Evolutionary conservation across 2,329 filamentous ascomycete species (phyloP).

Genomic region (Xylaria sp.): DNA sequence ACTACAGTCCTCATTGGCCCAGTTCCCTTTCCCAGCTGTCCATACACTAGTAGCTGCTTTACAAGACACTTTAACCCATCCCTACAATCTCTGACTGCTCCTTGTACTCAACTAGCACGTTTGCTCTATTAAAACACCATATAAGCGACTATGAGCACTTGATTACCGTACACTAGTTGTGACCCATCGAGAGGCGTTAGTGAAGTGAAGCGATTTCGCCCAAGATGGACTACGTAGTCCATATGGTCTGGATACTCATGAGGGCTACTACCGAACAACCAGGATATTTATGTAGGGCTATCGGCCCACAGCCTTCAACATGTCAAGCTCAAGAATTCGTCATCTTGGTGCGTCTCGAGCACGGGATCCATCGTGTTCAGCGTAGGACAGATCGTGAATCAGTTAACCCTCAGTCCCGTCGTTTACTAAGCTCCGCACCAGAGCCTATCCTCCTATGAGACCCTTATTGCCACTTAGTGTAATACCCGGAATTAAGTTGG

Average conservation of each 20-base stretch:
- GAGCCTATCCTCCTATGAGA: background rate
- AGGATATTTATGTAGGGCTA: background rate
- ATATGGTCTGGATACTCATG: background rate
- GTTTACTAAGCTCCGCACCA: conserved; percentile 2
- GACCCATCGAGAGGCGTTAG: background rate
- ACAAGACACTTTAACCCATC: background rate
- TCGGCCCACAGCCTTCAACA: background rate
- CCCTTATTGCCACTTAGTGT: conserved; percentile 4
- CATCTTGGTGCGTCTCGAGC: background rate
- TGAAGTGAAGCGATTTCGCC: background rate
- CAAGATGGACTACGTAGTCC: background rate
- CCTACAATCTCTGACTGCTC: background rate
- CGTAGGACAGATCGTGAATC: background rate
- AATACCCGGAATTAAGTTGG: conserved; percentile 16
- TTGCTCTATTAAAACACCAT: too few relatives aligned
- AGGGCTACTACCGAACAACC: conserved; percentile 5
- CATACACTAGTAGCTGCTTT: background rate
- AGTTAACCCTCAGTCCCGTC: background rate
- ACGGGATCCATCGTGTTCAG: background rate
- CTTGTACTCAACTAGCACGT: too few relatives aligned
- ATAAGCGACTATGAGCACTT: too few relatives aligned
- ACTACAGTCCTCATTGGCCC: conserved; percentile 10
- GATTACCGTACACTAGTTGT: too few relatives aligned
- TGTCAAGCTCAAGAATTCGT: conserved; percentile 9
- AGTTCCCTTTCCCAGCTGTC: background rate